A percentile compares a stretch with the other conserved stretches of the same genome.
phyloP scores from a whole-genome alignment of 331 rosid genomes.

The Rosa hybrid region DNA sequence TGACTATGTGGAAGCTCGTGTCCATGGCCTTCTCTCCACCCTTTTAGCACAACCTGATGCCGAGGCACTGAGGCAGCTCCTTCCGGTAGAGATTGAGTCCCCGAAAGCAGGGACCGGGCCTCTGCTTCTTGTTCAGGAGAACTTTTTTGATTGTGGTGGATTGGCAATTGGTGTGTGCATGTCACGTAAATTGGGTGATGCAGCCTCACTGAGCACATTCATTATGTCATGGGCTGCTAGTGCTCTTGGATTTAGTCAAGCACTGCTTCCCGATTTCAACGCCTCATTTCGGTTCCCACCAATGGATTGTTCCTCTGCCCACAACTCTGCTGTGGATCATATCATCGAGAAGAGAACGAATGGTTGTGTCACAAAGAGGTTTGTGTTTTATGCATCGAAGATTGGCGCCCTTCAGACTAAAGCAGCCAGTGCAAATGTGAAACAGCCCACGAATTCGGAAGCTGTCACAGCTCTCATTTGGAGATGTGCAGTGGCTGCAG shows the following conservation, averaged over 20 bases:
- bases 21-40: neutral
- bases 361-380: constrained; percentile 21
- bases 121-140: constrained; percentile 29
- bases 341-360: neutral
- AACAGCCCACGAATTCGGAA: constrained; percentile 29
- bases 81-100: constrained; percentile 13
- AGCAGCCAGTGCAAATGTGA: neutral
- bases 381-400: constrained; percentile 29
- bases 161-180: constrained; percentile 30
- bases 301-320: neutral
- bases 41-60: constrained; percentile 21
- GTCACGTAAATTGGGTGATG: constrained; percentile 42
- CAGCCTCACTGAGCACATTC: constrained; percentile 19
- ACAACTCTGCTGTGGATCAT: neutral
- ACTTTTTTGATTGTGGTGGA: constrained; percentile 41
- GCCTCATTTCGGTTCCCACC: constrained; percentile 24
- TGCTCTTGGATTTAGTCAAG: constrained; percentile 5
- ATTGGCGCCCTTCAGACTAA: constrained; percentile 21
- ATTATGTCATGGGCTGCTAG: constrained; percentile 29
- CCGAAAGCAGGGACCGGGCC: constrained; percentile 7
- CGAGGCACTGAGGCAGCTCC: neutral
- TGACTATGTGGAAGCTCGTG: constrained; percentile 30
- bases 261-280: constrained; percentile 15
- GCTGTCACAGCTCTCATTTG: constrained; percentile 37
- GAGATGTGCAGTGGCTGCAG: constrained; percentile 28